Conservation (phyloP, 805 yeast species). For the Wickerhamomyces rabaulensis region DNA sequence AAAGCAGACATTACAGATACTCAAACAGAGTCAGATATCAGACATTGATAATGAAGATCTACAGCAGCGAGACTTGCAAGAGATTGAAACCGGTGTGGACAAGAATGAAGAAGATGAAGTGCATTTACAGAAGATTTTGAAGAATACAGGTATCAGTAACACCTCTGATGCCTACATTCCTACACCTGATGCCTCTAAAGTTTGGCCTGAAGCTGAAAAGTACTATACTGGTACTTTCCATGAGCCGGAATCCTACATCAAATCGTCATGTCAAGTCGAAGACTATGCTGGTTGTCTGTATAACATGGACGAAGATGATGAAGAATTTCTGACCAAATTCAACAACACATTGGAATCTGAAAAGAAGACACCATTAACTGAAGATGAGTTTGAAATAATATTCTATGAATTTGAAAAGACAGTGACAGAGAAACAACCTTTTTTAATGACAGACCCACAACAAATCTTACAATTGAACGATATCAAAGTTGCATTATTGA, state of each 20-base stretch:
- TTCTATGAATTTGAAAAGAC: slow-evolving; percentile 69
- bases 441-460: slow-evolving; percentile 75
- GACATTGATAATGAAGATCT: slow-evolving; percentile 65
- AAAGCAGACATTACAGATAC: slow-evolving; percentile 76
- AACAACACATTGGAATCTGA: slow-evolving; percentile 27
- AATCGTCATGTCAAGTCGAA: slow-evolving; percentile 92
- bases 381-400: slow-evolving; percentile 80
- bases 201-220: slow-evolving; percentile 72
- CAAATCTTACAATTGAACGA: slow-evolving; percentile 70
- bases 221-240: slow-evolving; percentile 64
- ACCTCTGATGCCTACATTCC: slow-evolving; percentile 66
- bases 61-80: slow-evolving; percentile 80
- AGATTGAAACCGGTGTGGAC: slow-evolving; percentile 96
- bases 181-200: slow-evolving; percentile 88
- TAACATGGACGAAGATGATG: slow-evolving; percentile 88
- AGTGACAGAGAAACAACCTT: slow-evolving; percentile 82
- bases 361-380: slow-evolving; percentile 42
- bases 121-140: slow-evolving; percentile 87
- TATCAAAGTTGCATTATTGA: slow-evolving; percentile 45
- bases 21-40: slow-evolving; percentile 75
- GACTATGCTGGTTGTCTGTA: slow-evolving; percentile 85
- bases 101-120: slow-evolving; percentile 96
- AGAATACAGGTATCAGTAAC: slow-evolving; percentile 67
- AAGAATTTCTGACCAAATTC: slow-evolving; percentile 47
- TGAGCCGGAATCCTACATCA: slow-evolving; percentile 76